phyloP scores from a whole-genome alignment of 352 stramenopile genomes.

The Phytopythium cucurbitacearum region DNA sequence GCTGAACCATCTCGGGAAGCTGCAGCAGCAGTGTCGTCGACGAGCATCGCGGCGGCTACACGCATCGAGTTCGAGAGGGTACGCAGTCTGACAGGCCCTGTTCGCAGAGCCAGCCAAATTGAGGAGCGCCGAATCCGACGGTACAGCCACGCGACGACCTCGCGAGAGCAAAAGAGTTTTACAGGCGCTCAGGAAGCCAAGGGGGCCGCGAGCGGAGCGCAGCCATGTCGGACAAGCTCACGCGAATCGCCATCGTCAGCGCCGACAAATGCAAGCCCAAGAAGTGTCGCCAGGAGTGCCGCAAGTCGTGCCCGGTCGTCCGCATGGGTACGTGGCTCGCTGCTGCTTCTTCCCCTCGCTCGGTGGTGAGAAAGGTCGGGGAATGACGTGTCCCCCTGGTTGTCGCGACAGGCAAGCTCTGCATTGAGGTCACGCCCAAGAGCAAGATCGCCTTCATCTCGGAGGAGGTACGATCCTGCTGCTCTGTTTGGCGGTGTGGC shows the following conservation, averaged over 20 bases:
- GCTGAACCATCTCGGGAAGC: neutral
- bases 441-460: conserved; percentile 98
- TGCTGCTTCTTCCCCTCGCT: neutral
- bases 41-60: neutral
- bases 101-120: conserved; percentile 15
- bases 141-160: conserved; percentile 8
- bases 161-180: neutral
- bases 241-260: conserved; percentile 98
- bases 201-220: conserved; percentile 4
- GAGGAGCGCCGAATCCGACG: conserved; percentile 9
- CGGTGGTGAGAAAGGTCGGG: too few species aligned
- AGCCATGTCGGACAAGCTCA: conserved; percentile 89
- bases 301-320: conserved; percentile 98
- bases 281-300: conserved; percentile 99
- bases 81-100: conserved; percentile 5
- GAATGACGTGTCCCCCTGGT: neutral
- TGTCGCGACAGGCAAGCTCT: conserved; percentile 90
- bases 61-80: conserved; percentile 1
- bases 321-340: conserved; percentile 81
- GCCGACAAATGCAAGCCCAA: conserved; percentile 99
- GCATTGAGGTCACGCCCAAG: conserved; percentile 97
- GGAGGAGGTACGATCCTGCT: conserved; percentile 55
- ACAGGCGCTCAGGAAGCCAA: conserved; percentile 12
- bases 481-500: neutral
- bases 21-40: neutral